Conservation (phyloP, 1,139 yeast species). For the Zygoascus hellenicus region DNA sequence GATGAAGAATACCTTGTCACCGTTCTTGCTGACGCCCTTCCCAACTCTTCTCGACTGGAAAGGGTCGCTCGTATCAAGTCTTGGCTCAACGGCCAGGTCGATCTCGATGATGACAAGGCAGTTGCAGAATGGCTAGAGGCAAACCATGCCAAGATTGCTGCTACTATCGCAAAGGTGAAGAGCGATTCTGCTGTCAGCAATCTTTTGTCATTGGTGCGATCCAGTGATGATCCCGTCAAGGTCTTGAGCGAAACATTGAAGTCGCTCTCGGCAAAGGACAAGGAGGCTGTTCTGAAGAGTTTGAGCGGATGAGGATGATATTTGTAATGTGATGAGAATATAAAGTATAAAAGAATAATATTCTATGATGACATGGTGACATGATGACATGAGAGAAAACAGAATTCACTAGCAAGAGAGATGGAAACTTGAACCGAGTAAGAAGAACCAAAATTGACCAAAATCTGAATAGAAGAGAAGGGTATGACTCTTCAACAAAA, state of each 20-base stretch:
- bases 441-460: no score
- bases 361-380: background rate
- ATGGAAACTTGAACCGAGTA: background rate
- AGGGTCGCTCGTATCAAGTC: slow-evolving; percentile 81
- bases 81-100: slow-evolving; percentile 67
- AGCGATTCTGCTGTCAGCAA: slow-evolving; percentile 22
- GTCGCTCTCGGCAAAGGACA: slow-evolving; percentile 55
- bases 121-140: slow-evolving; percentile 86
- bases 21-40: slow-evolving; percentile 62
- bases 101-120: slow-evolving; percentile 64
- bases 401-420: background rate
- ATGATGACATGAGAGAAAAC: background rate
- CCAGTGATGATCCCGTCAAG: slow-evolving; percentile 41
- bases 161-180: slow-evolving; percentile 52
- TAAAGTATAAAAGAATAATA: background rate
- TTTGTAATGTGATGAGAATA: no score
- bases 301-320: slow-evolving; percentile 2
- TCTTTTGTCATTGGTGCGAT: slow-evolving; percentile 3
- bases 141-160: slow-evolving; percentile 59
- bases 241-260: slow-evolving; percentile 59
- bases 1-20: slow-evolving; percentile 84
- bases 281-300: slow-evolving; percentile 42
- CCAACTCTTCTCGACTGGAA: slow-evolving; percentile 64
- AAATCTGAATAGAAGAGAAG: no score
- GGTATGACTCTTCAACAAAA: no score